Percentiles rank a stretch among this genome's conserved stretches.
phyloP scores from a whole-genome alignment of 2,329 filamentous ascomycete genomes.

The Aureobasidium sp. region DNA sequence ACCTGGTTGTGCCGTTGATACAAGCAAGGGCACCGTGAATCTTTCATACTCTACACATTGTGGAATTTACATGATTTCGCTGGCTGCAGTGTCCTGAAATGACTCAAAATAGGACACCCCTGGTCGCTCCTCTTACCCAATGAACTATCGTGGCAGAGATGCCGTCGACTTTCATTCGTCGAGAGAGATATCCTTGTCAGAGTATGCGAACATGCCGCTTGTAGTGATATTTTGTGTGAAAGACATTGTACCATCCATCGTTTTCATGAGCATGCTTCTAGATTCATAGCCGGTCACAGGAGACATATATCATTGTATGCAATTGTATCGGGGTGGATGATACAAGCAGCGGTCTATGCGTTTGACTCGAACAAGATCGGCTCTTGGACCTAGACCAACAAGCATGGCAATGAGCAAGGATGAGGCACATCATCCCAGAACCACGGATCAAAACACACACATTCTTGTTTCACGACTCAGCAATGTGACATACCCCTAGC shows the following conservation, averaged over 20 bases:
- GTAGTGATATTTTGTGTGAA: not conserved
- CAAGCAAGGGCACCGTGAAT: not conserved
- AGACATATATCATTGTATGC: not conserved
- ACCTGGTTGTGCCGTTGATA: not conserved
- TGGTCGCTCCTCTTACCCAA: not conserved
- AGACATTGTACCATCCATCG: not conserved
- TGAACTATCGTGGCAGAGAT: not conserved
- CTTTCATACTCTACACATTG: not conserved
- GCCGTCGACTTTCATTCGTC: not conserved
- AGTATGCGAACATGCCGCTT: not conserved
- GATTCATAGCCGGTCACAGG: too few species aligned
- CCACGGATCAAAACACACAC: slow-evolving; percentile 9
- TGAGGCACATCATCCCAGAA: not conserved
- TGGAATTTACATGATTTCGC: not conserved
- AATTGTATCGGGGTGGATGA: not conserved
- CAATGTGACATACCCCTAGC: slow-evolving; percentile 7
- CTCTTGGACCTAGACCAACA: not conserved
- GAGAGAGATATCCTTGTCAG: not conserved
- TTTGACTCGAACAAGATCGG: not conserved
- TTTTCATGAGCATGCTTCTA: too few species aligned
- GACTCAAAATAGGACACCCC: not conserved
- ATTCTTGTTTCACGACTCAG: not conserved
- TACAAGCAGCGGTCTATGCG: not conserved
- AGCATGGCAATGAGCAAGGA: not conserved
- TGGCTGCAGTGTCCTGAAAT: not conserved